Percentiles rank a stretch among this genome's conserved stretches.
Conservation (phyloP, 257 asterid species). For the Capsicum baccatum region DNA sequence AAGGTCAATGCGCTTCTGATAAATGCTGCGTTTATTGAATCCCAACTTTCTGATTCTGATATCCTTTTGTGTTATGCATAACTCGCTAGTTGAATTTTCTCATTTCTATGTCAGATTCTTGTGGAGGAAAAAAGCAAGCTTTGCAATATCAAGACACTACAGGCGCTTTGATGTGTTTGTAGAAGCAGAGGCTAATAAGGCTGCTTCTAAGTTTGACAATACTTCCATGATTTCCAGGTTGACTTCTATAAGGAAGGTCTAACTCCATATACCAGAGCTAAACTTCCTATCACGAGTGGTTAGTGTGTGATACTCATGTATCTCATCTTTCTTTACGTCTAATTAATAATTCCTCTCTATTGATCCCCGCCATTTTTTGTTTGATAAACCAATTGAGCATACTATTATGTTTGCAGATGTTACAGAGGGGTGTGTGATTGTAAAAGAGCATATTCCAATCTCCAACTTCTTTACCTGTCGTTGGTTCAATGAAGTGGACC, state of each 20-base stretch:
- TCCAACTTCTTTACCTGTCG: constrained; percentile 89
- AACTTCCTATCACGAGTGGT: constrained; percentile 90
- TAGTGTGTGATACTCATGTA: constrained; percentile 22
- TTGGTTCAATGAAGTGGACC: constrained; percentile 95
- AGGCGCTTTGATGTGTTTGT: constrained; percentile 83
- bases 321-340: constrained; percentile 6
- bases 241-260: constrained; percentile 88
- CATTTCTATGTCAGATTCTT: constrained; percentile 58
- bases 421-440: constrained; percentile 94
- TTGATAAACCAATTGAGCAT: not conserved
- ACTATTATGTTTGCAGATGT: constrained; percentile 62
- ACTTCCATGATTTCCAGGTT: constrained; percentile 91
- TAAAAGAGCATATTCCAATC: constrained; percentile 86
- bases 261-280: constrained; percentile 75
- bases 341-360: constrained; percentile 9
- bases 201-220: constrained; percentile 83
- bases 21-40: not conserved
- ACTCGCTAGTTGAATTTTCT: not conserved
- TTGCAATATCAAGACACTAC: constrained; percentile 93
- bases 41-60: constrained; percentile 11
- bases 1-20: not conserved
- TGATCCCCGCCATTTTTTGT: not conserved
- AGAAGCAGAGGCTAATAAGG: constrained; percentile 97
- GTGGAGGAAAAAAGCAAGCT: constrained; percentile 92
- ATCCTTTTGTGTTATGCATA: not conserved